A percentile compares a stretch with the other conserved stretches of the same genome.
Conservation (phyloP, 805 yeast species). For the Yarrowia osloensis region DNA sequence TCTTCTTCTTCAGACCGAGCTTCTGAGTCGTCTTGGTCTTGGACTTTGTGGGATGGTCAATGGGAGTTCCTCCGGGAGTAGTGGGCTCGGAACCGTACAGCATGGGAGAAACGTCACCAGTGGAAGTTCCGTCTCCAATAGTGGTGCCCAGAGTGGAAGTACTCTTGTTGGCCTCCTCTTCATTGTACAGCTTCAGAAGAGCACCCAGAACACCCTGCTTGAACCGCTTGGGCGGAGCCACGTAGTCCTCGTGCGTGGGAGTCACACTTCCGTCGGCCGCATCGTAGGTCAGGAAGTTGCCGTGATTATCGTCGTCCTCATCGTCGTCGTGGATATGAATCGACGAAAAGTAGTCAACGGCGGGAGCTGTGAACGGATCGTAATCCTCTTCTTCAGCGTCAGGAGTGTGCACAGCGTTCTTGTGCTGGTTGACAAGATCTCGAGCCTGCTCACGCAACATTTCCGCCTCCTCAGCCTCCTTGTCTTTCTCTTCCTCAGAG, state of each 20-base stretch:
- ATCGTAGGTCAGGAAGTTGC: constrained; percentile 29
- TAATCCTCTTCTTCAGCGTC: constrained; percentile 37
- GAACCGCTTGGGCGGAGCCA: constrained; percentile 64
- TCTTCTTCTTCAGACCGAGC: constrained; percentile 10
- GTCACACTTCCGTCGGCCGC: constrained; percentile 33
- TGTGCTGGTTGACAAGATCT: constrained; percentile 34
- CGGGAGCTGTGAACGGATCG: constrained; percentile 35
- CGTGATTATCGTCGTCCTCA: constrained; percentile 30
- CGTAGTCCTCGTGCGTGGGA: constrained; percentile 46
- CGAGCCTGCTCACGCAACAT: constrained; percentile 31
- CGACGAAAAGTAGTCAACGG: constrained; percentile 39
- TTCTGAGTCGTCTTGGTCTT: constrained; percentile 16
- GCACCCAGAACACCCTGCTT: constrained; percentile 87
- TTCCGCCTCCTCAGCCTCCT: constrained; percentile 17
- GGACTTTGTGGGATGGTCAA: not conserved
- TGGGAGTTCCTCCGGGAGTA: constrained; percentile 22
- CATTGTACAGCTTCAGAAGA: constrained; percentile 63
- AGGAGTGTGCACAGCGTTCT: constrained; percentile 35
- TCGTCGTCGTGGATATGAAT: constrained; percentile 29
- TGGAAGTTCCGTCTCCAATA: constrained; percentile 23
- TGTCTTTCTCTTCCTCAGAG: constrained; percentile 1
- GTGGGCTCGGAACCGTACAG: not conserved
- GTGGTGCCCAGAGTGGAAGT: constrained; percentile 32
- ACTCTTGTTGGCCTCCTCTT: constrained; percentile 34
- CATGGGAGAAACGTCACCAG: constrained; percentile 17